phyloP scores from a whole-genome alignment of 306 rosid species.

The Gleditsia sinensis region DNA sequence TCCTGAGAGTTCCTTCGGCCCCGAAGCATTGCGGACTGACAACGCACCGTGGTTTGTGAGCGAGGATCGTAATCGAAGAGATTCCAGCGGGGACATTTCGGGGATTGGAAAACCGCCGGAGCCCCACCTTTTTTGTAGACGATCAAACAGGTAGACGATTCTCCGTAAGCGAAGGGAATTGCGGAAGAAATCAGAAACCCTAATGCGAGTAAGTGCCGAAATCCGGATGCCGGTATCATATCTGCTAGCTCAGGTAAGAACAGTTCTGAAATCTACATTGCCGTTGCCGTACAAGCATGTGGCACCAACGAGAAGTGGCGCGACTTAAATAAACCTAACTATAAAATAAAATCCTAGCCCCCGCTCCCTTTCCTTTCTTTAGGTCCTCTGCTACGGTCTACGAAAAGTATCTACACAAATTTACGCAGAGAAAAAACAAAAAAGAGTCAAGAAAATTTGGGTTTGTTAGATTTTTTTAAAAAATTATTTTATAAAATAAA shows the following conservation, averaged over 20 bases:
- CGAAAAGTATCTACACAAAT: no score
- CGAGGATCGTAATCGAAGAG: slow-evolving; percentile 53
- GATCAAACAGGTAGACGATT: slow-evolving; percentile 84
- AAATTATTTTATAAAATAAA: no score
- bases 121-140: slow-evolving; percentile 86
- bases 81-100: slow-evolving; percentile 93
- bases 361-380: no score
- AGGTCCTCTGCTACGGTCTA: no score
- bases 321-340: no score
- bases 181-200: slow-evolving; percentile 49
- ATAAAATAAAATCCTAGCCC: no score
- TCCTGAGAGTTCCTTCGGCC: slow-evolving; percentile 79
- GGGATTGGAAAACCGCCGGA: slow-evolving; percentile 88
- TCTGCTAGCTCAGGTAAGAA: background rate
- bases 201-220: slow-evolving; percentile 1
- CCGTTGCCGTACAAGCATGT: background rate
- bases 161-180: slow-evolving; percentile 37
- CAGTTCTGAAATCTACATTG: background rate
- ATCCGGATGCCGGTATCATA: slow-evolving; percentile 31
- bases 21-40: slow-evolving; percentile 69
- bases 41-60: slow-evolving; percentile 51
- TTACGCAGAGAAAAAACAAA: no score
- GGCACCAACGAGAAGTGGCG: background rate
- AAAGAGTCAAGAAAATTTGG: no score
- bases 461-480: no score